Percentiles rank a stretch among this genome's conserved stretches.
Conservation (phyloP, 305 asterid genomes). For the Salvia sclarea region DNA sequence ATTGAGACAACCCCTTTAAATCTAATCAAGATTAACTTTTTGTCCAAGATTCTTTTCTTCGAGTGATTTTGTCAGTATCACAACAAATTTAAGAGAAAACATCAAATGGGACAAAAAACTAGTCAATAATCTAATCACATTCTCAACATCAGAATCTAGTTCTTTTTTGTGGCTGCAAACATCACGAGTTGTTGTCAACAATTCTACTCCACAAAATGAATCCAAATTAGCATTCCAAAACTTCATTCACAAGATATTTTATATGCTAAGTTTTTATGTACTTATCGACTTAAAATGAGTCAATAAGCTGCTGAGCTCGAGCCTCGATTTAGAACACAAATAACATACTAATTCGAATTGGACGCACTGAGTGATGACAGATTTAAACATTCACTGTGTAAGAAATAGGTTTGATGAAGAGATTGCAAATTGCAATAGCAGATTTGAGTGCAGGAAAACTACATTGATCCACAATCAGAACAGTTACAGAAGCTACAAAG, state of each 20-base stretch:
- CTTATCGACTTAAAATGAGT: background rate
- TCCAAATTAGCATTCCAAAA: background rate
- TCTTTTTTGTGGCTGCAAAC: conserved; percentile 18
- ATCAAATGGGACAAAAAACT: conserved; percentile 22
- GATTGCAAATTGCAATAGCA: conserved; percentile 19
- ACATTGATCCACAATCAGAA: conserved; percentile 34
- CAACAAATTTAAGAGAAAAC: conserved; percentile 23
- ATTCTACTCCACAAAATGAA: conserved; percentile 14
- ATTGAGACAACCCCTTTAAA: background rate
- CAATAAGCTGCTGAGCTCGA: background rate
- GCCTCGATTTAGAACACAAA: background rate
- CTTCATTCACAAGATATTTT: background rate
- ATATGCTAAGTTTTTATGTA: too few species aligned
- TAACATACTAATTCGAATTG: background rate
- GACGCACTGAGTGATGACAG: background rate
- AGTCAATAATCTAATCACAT: conserved; percentile 25
- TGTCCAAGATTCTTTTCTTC: conserved; percentile 18
- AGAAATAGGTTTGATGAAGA: background rate
- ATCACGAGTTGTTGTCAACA: conserved; percentile 17
- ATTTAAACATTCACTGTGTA: background rate
- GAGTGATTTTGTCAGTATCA: conserved; percentile 5
- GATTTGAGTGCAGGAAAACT: background rate
- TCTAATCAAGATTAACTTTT: conserved; percentile 1
- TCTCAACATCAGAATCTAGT: conserved; percentile 14
- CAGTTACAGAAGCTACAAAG: conserved; percentile 19